Conservation (phyloP, 2,329 filamentous ascomycete genomes). For the Pseudocercospora ulei region DNA sequence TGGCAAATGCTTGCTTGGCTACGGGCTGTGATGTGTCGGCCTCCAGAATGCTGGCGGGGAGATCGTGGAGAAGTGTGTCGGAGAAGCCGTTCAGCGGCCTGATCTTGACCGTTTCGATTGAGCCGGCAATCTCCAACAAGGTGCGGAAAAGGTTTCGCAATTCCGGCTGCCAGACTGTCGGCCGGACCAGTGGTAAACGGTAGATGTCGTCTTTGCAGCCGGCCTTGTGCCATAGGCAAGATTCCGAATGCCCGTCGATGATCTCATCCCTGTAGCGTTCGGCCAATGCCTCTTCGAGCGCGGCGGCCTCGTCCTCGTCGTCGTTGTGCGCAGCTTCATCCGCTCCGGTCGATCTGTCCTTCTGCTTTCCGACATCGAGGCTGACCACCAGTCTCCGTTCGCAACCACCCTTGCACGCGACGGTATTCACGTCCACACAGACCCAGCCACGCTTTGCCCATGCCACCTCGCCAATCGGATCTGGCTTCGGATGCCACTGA, state of each 20-base stretch:
- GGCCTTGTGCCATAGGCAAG: constrained; percentile 74
- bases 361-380: constrained; percentile 44
- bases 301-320: constrained; percentile 31
- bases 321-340: constrained; percentile 43
- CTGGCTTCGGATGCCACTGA: constrained; percentile 86
- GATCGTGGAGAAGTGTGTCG: constrained; percentile 26
- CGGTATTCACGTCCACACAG: constrained; percentile 71
- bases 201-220: constrained; percentile 75
- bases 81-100: constrained; percentile 14
- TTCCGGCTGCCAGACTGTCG: constrained; percentile 32
- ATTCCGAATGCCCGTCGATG: constrained; percentile 62
- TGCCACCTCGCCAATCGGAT: constrained; percentile 73
- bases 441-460: constrained; percentile 94
- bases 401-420: constrained; percentile 72
- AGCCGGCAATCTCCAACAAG: constrained; percentile 24
- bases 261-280: constrained; percentile 67
- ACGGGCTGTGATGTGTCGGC: constrained; percentile 8
- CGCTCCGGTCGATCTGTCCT: constrained; percentile 39
- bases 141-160: constrained; percentile 29
- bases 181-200: constrained; percentile 43
- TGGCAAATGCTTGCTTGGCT: constrained; percentile 27
- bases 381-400: constrained; percentile 75
- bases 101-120: constrained; percentile 27
- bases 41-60: constrained; percentile 26
- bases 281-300: constrained; percentile 55